Evolutionary conservation across 164 flowering plant genomes (phyloP).

Genomic region (Berberis vulgaris): DNA sequence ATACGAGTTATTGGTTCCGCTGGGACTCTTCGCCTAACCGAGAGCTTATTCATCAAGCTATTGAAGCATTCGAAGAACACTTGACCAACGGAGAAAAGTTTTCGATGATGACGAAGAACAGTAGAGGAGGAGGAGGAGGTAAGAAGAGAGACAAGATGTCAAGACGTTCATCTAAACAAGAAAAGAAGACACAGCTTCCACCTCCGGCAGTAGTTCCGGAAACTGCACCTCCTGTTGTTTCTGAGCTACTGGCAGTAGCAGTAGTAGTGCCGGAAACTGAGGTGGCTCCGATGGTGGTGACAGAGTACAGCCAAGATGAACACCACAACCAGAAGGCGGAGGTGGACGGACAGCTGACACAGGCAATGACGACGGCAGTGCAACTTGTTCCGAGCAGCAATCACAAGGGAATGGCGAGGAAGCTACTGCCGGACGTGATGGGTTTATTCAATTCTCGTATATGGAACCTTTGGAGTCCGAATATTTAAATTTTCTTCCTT

Average conservation of each 20-base stretch:
- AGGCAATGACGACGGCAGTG: background rate
- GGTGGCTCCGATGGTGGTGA: constrained; percentile 1
- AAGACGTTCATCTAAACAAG: background rate
- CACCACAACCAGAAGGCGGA: background rate
- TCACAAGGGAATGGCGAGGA: constrained; percentile 58
- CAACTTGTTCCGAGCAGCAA: constrained; percentile 1
- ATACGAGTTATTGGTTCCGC: constrained; percentile 59
- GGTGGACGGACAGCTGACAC: no score
- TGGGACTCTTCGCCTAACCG: constrained; percentile 81
- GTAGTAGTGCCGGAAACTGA: background rate
- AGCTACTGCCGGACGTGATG: constrained; percentile 76
- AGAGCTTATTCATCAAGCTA: constrained; percentile 66
- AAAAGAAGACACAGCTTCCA: background rate
- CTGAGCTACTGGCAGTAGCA: background rate
- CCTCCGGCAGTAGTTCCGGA: no score
- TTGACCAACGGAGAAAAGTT: constrained; percentile 23
- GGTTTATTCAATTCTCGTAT: constrained; percentile 72
- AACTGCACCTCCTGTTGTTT: no score
- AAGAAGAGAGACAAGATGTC: constrained; percentile 23
- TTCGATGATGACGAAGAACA: constrained; percentile 1
- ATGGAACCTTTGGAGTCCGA: constrained; percentile 79
- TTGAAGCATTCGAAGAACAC: constrained; percentile 75
- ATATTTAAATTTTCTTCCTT: background rate
- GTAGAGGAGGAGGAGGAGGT: background rate
- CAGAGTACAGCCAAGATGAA: background rate